Evolutionary conservation across 1,139 yeast species (phyloP).

Genomic region (Arxiozyma bovina): DNA sequence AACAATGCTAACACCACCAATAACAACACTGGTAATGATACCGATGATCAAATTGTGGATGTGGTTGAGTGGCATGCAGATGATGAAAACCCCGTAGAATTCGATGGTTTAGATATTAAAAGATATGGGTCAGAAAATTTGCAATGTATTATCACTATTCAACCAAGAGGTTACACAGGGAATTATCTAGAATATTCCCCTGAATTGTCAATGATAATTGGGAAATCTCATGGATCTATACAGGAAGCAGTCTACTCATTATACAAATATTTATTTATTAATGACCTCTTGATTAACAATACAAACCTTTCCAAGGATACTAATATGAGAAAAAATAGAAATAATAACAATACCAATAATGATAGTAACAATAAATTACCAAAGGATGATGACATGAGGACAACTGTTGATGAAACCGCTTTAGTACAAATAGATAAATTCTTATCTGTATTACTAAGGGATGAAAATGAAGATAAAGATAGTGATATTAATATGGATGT

Average conservation of each 20-base stretch:
- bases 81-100: slow-evolving; percentile 43
- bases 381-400: slow-evolving; percentile 10
- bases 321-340: not conserved
- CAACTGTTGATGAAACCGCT: slow-evolving; percentile 40
- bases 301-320: slow-evolving; percentile 5
- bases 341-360: not conserved
- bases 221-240: slow-evolving; percentile 70
- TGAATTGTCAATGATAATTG: slow-evolving; percentile 60
- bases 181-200: slow-evolving; percentile 52
- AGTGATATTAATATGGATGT: slow-evolving; percentile 5
- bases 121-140: slow-evolving; percentile 66
- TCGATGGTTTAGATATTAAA: slow-evolving; percentile 84
- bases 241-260: slow-evolving; percentile 77
- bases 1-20: not conserved
- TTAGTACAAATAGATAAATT: slow-evolving; percentile 61
- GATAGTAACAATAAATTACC: slow-evolving; percentile 3
- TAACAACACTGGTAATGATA: not conserved
- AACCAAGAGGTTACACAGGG: slow-evolving; percentile 65
- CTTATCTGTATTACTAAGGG: slow-evolving; percentile 46
- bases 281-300: slow-evolving; percentile 21
- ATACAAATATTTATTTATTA: slow-evolving; percentile 62
- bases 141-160: slow-evolving; percentile 63
- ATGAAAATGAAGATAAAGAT: slow-evolving; percentile 2
- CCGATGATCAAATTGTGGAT: slow-evolving; percentile 14
- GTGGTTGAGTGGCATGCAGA: slow-evolving; percentile 65